Evolutionary conservation across 1,139 yeast species (phyloP).

Genomic region (Hanseniaspora gamundiae): DNA sequence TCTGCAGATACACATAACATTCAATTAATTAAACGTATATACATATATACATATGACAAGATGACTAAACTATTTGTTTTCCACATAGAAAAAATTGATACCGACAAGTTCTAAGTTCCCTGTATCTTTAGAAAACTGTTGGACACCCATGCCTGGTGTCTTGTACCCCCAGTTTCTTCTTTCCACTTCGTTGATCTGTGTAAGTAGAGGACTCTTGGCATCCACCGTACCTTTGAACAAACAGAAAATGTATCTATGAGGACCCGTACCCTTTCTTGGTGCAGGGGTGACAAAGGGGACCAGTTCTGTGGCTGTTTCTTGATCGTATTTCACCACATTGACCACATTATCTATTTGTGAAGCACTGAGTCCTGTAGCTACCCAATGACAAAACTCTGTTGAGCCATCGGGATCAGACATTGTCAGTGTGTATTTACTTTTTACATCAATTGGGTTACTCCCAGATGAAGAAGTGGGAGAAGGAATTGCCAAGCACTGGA

Average conservation of each 20-base stretch:
- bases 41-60: background rate
- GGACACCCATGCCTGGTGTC: conserved; percentile 60
- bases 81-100: conserved; percentile 70
- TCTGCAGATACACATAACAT: background rate
- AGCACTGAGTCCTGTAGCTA: conserved; percentile 10
- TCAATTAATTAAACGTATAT: conserved; percentile 1
- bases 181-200: conserved; percentile 15
- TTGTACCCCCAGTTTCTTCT: conserved; percentile 84
- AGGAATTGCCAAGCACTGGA: too few species aligned
- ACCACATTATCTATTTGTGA: conserved; percentile 11
- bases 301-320: too few species aligned
- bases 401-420: too few species aligned
- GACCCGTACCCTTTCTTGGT: conserved; percentile 74
- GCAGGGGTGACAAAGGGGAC: conserved; percentile 34
- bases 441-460: too few species aligned
- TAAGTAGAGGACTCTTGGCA: background rate
- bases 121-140: conserved; percentile 46
- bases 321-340: too few species aligned
- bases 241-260: conserved; percentile 69
- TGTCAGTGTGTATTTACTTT: too few species aligned
- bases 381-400: too few species aligned
- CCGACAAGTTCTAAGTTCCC: conserved; percentile 57
- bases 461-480: too few species aligned
- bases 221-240: conserved; percentile 49
- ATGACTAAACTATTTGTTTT: conserved; percentile 36